Percentiles rank a stretch among this genome's conserved stretches.
phyloP scores from a whole-genome alignment of 1,284 basidiomycete species.

The Pseudozyma sp. region DNA sequence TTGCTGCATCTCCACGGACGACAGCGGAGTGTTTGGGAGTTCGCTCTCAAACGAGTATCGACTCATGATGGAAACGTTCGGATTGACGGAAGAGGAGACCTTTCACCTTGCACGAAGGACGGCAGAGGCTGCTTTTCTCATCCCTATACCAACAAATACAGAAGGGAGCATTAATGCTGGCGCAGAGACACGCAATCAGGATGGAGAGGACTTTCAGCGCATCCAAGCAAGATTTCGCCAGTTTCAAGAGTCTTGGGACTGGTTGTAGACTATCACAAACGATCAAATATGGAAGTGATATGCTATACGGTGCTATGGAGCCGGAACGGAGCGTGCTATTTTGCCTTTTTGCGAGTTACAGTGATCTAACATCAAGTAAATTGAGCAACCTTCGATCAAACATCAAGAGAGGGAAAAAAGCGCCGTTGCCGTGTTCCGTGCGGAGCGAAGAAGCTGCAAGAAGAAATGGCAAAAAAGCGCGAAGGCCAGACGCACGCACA shows the following conservation, averaged over 20 bases:
- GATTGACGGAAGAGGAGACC: conserved; percentile 9
- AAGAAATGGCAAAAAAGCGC: conserved; percentile 25
- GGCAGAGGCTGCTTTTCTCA: conserved; percentile 17
- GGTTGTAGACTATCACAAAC: not conserved
- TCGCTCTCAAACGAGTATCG: conserved; percentile 42
- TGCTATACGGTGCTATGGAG: no score
- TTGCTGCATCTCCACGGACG: conserved; percentile 49
- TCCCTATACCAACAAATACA: not conserved
- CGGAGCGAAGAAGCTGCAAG: conserved; percentile 35
- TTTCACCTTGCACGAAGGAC: conserved; percentile 15
- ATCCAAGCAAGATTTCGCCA: conserved; percentile 5
- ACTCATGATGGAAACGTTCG: conserved; percentile 37
- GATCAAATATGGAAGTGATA: no score
- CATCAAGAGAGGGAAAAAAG: conserved; percentile 12
- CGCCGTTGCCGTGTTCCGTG: conserved; percentile 1
- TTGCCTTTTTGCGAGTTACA: not conserved
- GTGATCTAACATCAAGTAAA: not conserved
- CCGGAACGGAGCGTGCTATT: not conserved
- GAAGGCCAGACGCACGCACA: conserved; percentile 6
- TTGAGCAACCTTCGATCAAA: conserved; percentile 24
- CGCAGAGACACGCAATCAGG: not conserved
- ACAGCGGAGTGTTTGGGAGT: conserved; percentile 48
- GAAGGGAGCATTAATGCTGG: not conserved
- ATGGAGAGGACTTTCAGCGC: not conserved
- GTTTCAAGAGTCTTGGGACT: conserved; percentile 9